Evolutionary conservation across 371 early-diverging fungal species (phyloP).

Genomic region (Rhizopus arrhizus): DNA sequence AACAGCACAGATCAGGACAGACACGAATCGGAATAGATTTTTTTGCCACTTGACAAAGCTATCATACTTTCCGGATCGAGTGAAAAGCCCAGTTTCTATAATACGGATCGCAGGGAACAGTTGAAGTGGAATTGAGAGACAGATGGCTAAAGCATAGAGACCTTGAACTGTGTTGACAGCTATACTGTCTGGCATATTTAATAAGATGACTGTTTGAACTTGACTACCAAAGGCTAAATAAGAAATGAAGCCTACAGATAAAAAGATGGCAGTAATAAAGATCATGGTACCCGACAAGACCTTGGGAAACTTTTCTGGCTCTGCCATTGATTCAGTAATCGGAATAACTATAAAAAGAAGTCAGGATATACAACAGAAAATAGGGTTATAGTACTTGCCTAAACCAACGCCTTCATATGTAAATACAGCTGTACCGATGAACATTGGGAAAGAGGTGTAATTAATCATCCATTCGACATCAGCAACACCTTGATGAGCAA

Average conservation of each 20-base stretch:
- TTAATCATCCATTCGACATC: conserved; percentile 58
- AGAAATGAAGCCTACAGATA: conserved; percentile 73
- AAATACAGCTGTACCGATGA: conserved; percentile 88
- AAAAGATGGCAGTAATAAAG: conserved; percentile 69
- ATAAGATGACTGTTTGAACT: conserved; percentile 78
- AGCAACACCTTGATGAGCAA: conserved; percentile 62
- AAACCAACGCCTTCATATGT: conserved; percentile 88
- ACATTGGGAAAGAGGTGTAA: conserved; percentile 71
- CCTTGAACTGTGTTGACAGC: conserved; percentile 68
- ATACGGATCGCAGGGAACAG: conserved; percentile 89
- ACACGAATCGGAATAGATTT: conserved; percentile 71
- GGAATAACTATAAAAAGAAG: conserved; percentile 53
- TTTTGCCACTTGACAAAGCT: conserved; percentile 86
- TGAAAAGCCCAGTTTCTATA: conserved; percentile 72
- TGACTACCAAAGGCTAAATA: conserved; percentile 81
- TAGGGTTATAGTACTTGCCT: conserved; percentile 31
- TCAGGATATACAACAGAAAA: conserved; percentile 6
- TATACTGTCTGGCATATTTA: conserved; percentile 72
- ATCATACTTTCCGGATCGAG: conserved; percentile 65
- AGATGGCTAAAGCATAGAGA: conserved; percentile 83
- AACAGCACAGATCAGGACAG: conserved; percentile 63
- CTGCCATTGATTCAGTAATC: conserved; percentile 77
- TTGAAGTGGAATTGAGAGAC: conserved; percentile 82
- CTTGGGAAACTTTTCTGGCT: conserved; percentile 78
- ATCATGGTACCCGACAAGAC: conserved; percentile 74